phyloP scores from a whole-genome alignment of 2,329 filamentous ascomycete genomes.

The Dothistroma septosporum region DNA sequence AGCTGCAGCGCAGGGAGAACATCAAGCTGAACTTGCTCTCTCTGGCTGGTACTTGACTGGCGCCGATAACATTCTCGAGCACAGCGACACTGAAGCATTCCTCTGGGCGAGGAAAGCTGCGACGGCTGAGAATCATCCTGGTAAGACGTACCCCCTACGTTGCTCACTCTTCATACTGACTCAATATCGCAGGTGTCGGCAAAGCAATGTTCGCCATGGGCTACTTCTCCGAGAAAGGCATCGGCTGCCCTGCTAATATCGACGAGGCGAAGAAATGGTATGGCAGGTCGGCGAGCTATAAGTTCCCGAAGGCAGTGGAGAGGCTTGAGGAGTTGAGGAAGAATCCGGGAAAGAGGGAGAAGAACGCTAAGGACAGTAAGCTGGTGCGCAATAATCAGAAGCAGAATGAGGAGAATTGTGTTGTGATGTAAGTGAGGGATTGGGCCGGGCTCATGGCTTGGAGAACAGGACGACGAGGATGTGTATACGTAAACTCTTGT shows the following conservation, averaged over 20 bases:
- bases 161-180: background rate
- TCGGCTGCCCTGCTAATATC: conserved; percentile 77
- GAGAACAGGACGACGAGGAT: no score
- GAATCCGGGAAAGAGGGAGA: conserved; percentile 53
- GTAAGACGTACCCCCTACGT: background rate
- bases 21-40: conserved; percentile 70
- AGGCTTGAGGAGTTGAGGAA: conserved; percentile 87
- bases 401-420: conserved; percentile 84
- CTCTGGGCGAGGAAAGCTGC: conserved; percentile 95
- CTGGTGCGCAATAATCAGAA: conserved; percentile 78
- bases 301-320: conserved; percentile 89
- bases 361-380: conserved; percentile 63
- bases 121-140: conserved; percentile 47
- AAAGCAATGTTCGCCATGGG: conserved; percentile 43
- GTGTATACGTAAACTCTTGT: no score
- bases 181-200: background rate
- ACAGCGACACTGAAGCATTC: conserved; percentile 94
- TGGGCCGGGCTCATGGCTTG: background rate
- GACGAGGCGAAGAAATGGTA: conserved; percentile 99
- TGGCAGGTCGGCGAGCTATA: conserved; percentile 91
- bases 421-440: conserved; percentile 61
- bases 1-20: conserved; percentile 87
- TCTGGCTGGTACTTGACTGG: conserved; percentile 76
- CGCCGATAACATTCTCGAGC: conserved; percentile 76
- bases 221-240: conserved; percentile 93